Evolutionary conservation across 179 eudicot genomes (phyloP).

Genomic region (Gypsophila paniculata): DNA sequence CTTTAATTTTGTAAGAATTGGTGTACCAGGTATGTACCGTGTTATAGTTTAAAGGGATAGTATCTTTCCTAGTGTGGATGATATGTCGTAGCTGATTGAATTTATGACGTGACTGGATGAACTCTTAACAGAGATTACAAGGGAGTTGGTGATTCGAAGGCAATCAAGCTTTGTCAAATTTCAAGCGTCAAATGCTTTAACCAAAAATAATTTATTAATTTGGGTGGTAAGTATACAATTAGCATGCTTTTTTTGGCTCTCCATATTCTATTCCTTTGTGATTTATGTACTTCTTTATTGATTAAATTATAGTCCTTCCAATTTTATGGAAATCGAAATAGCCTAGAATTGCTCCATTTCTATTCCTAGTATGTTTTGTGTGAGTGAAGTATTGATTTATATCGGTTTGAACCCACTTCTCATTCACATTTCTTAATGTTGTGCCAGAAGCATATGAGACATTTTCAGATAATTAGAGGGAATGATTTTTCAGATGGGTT

Average conservation of each 20-base stretch:
- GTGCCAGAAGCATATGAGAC: too few species aligned
- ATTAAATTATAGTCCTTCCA: not conserved
- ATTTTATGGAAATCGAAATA: too few species aligned
- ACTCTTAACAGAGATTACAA: slow-evolving; percentile 60
- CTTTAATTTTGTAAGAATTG: not conserved
- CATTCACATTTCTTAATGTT: too few species aligned
- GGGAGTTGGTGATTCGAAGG: slow-evolving; percentile 71
- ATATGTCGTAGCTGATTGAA: slow-evolving; percentile 15
- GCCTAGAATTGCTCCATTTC: too few species aligned
- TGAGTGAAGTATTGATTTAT: too few species aligned
- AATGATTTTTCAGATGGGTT: not conserved
- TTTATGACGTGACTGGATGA: slow-evolving; percentile 11
- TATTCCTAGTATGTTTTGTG: too few species aligned
- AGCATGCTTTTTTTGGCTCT: not conserved
- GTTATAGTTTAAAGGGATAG: not conserved
- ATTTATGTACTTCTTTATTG: not conserved
- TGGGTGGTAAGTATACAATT: slow-evolving; percentile 66
- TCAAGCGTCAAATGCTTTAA: slow-evolving; percentile 58
- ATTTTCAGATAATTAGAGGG: too few species aligned
- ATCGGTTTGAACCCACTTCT: too few species aligned
- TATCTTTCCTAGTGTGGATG: not conserved
- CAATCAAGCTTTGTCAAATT: slow-evolving; percentile 75
- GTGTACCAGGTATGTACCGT: not conserved
- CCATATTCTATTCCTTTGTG: not conserved
- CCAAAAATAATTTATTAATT: slow-evolving; percentile 52